Evolutionary conservation across 1,284 basidiomycete species (phyloP), one percentile per base, ranked within the genome.

Genomic region (Sanguinoderma infundibulare): DNA sequence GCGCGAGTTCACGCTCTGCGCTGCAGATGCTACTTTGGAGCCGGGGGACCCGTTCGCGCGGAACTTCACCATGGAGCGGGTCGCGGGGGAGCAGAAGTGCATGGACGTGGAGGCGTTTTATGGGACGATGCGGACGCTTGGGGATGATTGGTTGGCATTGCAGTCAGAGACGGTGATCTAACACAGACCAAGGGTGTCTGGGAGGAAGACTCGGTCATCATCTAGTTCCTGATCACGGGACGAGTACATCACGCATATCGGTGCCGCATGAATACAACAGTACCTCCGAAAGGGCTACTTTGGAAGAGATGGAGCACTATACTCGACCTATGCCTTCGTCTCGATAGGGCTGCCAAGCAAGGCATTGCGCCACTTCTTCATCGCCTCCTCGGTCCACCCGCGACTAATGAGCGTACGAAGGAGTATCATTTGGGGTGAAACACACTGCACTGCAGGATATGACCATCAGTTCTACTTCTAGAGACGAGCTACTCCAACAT

Each of bases 1-100:
- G 15, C 54, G 63, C n/a, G 75, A 78, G 67, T 70, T 72, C 28
- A 71, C 75, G n/a, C 61, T 80, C 34, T 80, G 78, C 63, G 65
- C 69, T 8, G 73, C 76, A 53, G 77, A 79, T 53, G 55, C 72
- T 10, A 78, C 76, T 15, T 69, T 79, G 24, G 78, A 79, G 62
- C 72, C 73, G 0, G 75, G 72, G 26, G 53, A 62, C 35, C 35
- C 51, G n/a, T 60, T 70, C 7, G 57, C 24, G 26, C 44, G 64
- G 53, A 70, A 71, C 40, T 67, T 63, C 26, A 59, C 59, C 2
- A 10, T 20, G 30, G 64, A 62, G 38, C 42, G 63, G 32, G 44
- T 50, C 8, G 51, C 20, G 9, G 57, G 39, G 3, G 47, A 60
- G 0, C 14, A 38, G 24, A 6, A 10, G 47, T 60, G 59, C 39